Percentiles rank a stretch among this genome's conserved stretches.
phyloP scores from a whole-genome alignment of 2,329 filamentous ascomycete genomes.

The Trichoderma lentiforme region DNA sequence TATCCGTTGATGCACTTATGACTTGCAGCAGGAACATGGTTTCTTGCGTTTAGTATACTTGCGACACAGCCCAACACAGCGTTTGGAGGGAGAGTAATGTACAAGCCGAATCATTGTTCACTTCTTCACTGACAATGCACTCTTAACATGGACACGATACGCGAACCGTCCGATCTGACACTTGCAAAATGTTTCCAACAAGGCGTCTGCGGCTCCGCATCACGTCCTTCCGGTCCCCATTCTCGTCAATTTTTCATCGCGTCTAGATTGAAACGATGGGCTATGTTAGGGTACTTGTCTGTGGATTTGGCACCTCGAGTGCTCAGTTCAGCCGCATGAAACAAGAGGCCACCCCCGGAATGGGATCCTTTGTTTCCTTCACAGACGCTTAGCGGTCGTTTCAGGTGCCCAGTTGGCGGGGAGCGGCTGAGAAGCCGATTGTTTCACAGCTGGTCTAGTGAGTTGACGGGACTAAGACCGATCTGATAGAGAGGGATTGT shows the following conservation, averaged over 20 bases:
- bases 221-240: background rate
- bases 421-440: background rate
- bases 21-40: too few species aligned
- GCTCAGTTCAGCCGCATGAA: background rate
- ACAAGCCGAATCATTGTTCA: too few species aligned
- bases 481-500: background rate
- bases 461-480: background rate
- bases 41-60: background rate
- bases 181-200: background rate
- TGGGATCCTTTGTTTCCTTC: background rate
- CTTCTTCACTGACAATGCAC: background rate
- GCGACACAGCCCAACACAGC: background rate
- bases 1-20: background rate
- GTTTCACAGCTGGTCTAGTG: constrained; percentile 5
- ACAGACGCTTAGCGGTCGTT: background rate
- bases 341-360: background rate
- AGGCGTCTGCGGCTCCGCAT: background rate
- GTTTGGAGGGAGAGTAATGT: background rate
- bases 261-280: background rate
- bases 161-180: background rate
- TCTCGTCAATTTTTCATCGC: background rate
- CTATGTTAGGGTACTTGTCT: background rate
- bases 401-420: constrained; percentile 9
- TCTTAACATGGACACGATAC: background rate
- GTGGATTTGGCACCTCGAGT: background rate